Evolutionary conservation across 2,329 filamentous ascomycete species (phyloP).

Genomic region (Beauveria australis): DNA sequence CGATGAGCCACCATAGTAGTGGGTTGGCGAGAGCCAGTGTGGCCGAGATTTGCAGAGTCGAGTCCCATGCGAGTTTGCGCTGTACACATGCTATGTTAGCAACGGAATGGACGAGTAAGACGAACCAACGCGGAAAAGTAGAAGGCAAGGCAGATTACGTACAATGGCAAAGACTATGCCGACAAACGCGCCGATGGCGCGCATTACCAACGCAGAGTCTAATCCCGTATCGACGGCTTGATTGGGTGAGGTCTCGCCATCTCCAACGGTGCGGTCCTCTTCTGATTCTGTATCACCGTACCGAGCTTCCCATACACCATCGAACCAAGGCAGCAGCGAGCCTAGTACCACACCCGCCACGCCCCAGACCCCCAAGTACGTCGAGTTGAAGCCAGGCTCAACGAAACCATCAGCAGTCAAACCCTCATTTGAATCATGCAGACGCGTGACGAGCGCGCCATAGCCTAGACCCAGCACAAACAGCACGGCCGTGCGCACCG

Average conservation of each 20-base stretch:
- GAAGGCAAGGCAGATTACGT: slow-evolving; percentile 29
- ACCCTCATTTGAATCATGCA: slow-evolving; percentile 63
- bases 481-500: slow-evolving; percentile 54
- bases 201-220: slow-evolving; percentile 63
- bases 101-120: not conserved
- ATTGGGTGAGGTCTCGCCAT: slow-evolving; percentile 19
- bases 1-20: slow-evolving; percentile 91
- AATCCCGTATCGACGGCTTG: slow-evolving; percentile 37
- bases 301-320: slow-evolving; percentile 60
- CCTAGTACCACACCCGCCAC: slow-evolving; percentile 69
- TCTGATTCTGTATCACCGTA: slow-evolving; percentile 27
- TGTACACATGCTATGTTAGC: slow-evolving; percentile 25
- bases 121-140: not conserved
- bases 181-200: slow-evolving; percentile 52
- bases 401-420: slow-evolving; percentile 43
- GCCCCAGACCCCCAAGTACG: slow-evolving; percentile 76
- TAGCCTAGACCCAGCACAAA: slow-evolving; percentile 77
- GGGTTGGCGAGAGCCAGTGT: slow-evolving; percentile 88
- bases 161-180: slow-evolving; percentile 67
- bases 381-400: slow-evolving; percentile 42
- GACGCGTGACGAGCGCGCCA: slow-evolving; percentile 69
- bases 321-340: slow-evolving; percentile 74
- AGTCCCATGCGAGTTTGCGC: slow-evolving; percentile 89
- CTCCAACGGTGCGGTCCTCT: slow-evolving; percentile 21
- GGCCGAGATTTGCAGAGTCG: slow-evolving; percentile 84